A percentile compares a stretch with the other conserved stretches of the same genome.
phyloP scores from a whole-genome alignment of 805 yeast genomes.

The Saccharomycopsis microspora region DNA sequence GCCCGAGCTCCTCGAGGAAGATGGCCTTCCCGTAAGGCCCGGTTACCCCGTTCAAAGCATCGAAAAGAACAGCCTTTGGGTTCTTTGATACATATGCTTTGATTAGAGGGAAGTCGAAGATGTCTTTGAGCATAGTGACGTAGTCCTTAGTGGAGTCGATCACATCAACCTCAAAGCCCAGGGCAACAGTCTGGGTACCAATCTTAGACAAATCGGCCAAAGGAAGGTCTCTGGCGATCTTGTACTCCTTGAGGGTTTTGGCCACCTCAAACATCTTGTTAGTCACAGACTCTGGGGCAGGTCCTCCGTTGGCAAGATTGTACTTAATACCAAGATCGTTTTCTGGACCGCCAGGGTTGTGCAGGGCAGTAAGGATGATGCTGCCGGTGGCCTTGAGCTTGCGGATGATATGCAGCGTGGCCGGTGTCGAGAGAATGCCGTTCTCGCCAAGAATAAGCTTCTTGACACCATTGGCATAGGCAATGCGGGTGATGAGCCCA shows the following conservation, averaged over 20 bases:
- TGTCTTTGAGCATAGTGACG: slow-evolving; percentile 64
- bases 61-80: slow-evolving; percentile 60
- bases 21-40: slow-evolving; percentile 90
- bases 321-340: slow-evolving; percentile 93
- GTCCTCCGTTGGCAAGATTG: slow-evolving; percentile 92
- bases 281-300: slow-evolving; percentile 94
- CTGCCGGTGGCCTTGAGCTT: slow-evolving; percentile 71
- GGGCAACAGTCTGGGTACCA: slow-evolving; percentile 30
- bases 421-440: slow-evolving; percentile 90
- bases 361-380: slow-evolving; percentile 90
- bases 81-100: slow-evolving; percentile 49
- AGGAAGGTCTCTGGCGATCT: slow-evolving; percentile 46
- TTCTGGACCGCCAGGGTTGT: slow-evolving; percentile 94
- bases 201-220: slow-evolving; percentile 46
- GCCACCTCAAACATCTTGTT: slow-evolving; percentile 72
- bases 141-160: slow-evolving; percentile 76
- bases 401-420: slow-evolving; percentile 89
- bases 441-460: slow-evolving; percentile 79
- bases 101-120: slow-evolving; percentile 81
- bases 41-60: slow-evolving; percentile 89
- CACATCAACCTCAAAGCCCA: slow-evolving; percentile 52
- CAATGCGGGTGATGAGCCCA: slow-evolving; percentile 69
- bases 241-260: slow-evolving; percentile 45
- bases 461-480: slow-evolving; percentile 84
- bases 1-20: slow-evolving; percentile 75